Evolutionary conservation across 2,329 filamentous ascomycete genomes (phyloP), one percentile per base, ranked within the genome.

Genomic region (Colletotrichum siamense): DNA sequence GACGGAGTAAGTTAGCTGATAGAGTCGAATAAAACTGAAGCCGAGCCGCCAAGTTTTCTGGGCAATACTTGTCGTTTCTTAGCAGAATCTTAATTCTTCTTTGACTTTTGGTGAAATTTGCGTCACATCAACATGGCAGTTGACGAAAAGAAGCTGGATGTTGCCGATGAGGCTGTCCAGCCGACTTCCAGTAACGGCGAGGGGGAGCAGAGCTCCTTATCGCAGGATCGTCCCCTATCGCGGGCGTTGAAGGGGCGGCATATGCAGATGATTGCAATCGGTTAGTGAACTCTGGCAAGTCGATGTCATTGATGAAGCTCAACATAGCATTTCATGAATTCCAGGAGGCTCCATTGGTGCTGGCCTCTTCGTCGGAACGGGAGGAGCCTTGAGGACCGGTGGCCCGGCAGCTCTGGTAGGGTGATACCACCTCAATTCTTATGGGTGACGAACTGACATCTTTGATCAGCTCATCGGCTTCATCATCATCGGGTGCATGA

Each of bases 251-350:
- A 77, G 64, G 70, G 72, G 18, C 72, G 76, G 15, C 76, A 94
- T 80, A 92, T 94, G 57, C 91, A 93, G 55, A 85, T 94, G 12
- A 88, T 94, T 63, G 72, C 76, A 2, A 65, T 77, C 6, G 76
- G 72, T 30, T n/a, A 18, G 28, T 32, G 2, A 22, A 52, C 2
- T 22, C 44, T 52, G n/a, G 2, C 6, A 13, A 52, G n/a, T 28
- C 16, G 9, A 1, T 6, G 1, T 49, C 6, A 1, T 52, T 2
- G 16, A 28, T 55, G 30, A 18, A 24, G 13, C 12, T n/a, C 24
- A 44, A 13, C 18, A n/a, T 8, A 2, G 3, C 6, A 9, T 30
- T 0, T 44, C 24, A 8, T 32, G 15, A 22, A 67, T 2, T 16
- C 3, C 0, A 67, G 64, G 64, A 13, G 39, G 64, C 7, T 67